phyloP scores from a whole-genome alignment of 73 alveolate species.

The Loxodes magnus region DNA sequence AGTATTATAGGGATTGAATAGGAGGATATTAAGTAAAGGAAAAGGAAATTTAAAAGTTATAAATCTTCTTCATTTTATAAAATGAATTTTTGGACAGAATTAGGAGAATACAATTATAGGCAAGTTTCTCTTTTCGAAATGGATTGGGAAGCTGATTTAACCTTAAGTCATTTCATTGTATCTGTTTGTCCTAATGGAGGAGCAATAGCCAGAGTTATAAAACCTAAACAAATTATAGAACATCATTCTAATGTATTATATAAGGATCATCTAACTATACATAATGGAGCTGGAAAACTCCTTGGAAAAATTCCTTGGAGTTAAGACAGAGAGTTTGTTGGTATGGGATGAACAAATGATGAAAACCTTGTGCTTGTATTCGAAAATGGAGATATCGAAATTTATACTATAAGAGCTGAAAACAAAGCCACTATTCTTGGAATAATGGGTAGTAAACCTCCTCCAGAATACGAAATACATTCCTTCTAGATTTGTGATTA shows the following conservation, averaged over 20 bases:
- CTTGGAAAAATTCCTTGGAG: neutral
- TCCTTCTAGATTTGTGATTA: neutral
- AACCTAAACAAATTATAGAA: conserved; percentile 4
- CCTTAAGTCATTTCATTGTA: neutral
- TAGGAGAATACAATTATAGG: neutral
- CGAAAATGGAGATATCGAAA: neutral
- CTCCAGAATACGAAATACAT: neutral
- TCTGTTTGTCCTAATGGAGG: conserved; percentile 1
- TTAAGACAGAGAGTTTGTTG: neutral
- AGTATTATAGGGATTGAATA: too few species aligned
- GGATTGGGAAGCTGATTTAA: conserved; percentile 4
- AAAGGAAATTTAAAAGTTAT: too few species aligned
- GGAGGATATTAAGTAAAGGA: too few species aligned
- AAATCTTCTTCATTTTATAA: too few species aligned
- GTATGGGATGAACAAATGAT: conserved; percentile 8
- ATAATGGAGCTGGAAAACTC: conserved; percentile 4
- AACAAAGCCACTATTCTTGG: neutral
- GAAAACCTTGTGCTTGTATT: neutral
- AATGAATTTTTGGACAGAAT: conserved; percentile 10
- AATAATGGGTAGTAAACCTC: neutral
- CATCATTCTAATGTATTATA: neutral
- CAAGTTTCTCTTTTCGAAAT: neutral
- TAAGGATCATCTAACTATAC: neutral
- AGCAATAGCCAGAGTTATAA: conserved; percentile 5
- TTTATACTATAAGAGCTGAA: neutral